Conservation (phyloP, 2,329 filamentous ascomycete genomes). For the Sporothrix dimorphospora region DNA sequence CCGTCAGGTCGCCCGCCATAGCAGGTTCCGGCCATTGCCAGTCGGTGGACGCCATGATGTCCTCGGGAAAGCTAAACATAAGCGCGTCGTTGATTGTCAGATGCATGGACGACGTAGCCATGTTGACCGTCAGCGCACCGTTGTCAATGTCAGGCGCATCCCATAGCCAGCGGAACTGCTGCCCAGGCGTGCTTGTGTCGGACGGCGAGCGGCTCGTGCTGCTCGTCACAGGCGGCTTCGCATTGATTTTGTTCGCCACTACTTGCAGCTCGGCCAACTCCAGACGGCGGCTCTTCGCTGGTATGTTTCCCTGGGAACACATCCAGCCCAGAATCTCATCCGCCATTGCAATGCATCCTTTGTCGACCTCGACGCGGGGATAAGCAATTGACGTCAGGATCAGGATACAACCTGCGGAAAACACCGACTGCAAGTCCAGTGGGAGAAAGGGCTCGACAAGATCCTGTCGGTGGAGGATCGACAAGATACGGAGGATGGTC, state of each 20-base stretch:
- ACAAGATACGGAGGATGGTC: neutral
- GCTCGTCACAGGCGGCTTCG: neutral
- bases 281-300: neutral
- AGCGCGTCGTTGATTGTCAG: neutral
- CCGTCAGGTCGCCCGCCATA: neutral
- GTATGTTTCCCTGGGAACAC: neutral
- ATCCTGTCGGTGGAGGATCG: neutral
- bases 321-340: conserved; percentile 6
- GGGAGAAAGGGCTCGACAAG: neutral
- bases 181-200: neutral
- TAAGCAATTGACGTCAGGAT: neutral
- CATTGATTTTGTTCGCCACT: neutral
- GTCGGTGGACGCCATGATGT: neutral
- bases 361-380: neutral
- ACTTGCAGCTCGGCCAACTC: conserved; percentile 5
- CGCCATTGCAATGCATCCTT: neutral
- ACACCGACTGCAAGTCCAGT: neutral
- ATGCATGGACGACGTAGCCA: neutral
- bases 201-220: neutral
- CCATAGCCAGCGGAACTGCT: neutral
- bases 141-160: conserved; percentile 3
- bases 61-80: conserved; percentile 4
- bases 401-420: neutral
- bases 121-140: neutral
- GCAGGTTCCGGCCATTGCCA: neutral